A percentile compares a stretch with the other conserved stretches of the same genome.
phyloP scores from a whole-genome alignment of 108 stramenopile genomes.

The Aureococcus anophagefferens region DNA sequence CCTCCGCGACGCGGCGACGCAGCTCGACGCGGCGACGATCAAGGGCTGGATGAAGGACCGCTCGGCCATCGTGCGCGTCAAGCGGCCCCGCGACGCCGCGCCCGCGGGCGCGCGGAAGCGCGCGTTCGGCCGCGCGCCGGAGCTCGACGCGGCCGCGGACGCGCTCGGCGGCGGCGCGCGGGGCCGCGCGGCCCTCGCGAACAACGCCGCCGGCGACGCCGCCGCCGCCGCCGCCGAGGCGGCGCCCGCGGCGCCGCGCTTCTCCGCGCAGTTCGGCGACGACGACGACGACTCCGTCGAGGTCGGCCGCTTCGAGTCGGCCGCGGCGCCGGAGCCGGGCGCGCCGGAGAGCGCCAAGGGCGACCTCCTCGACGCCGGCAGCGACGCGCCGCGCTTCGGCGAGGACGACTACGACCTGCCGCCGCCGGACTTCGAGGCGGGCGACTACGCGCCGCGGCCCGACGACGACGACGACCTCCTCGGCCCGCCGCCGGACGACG shows the following conservation, averaged over 20 bases:
- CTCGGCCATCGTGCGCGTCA: constrained; percentile 4
- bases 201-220: constrained; percentile 4
- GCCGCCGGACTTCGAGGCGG: constrained; percentile 22
- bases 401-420: constrained; percentile 8
- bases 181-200: constrained; percentile 1
- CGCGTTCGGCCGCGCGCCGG: not conserved
- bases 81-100: not conserved
- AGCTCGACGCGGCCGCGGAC: not conserved
- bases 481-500: constrained; percentile 27
- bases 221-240: constrained; percentile 40
- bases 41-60: not conserved
- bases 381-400: no score
- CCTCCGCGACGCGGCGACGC: constrained; percentile 4
- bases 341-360: not conserved
- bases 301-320: constrained; percentile 7
- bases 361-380: no score
- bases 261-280: constrained; percentile 4
- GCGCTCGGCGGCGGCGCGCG: not conserved
- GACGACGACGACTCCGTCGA: constrained; percentile 19
- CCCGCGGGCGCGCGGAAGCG: not conserved
- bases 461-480: constrained; percentile 30
- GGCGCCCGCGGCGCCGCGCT: constrained; percentile 16
- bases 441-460: constrained; percentile 42
- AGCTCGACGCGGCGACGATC: constrained; percentile 17
- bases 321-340: constrained; percentile 12